These are phyloP conservation scores for Lipomyces kockii DNA, from an alignment of 805 yeast genomes.

Conservation along the genomic window DNA sequence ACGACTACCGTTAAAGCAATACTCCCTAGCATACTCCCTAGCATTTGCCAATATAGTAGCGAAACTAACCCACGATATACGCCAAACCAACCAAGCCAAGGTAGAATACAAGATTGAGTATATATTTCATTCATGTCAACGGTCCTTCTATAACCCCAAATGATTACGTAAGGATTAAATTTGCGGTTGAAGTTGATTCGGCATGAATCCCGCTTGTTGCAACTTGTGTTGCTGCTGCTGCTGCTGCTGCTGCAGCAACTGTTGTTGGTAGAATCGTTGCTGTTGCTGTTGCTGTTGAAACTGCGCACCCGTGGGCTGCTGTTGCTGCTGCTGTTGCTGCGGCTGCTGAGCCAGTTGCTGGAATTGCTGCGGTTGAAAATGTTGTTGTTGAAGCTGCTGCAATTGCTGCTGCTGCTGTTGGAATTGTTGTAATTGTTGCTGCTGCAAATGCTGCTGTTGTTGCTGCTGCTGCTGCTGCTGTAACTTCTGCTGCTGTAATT, in stretches of 20 bases:
- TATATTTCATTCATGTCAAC: neutral
- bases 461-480: constrained; percentile 38
- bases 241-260: constrained; percentile 6
- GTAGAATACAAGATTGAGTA: neutral
- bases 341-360: constrained; percentile 23
- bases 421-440: constrained; percentile 33
- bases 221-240: constrained; percentile 22
- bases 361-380: constrained; percentile 4
- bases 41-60: neutral
- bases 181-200: constrained; percentile 17
- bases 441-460: constrained; percentile 35
- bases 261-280: constrained; percentile 29
- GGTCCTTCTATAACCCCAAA: neutral
- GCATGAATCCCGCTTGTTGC: constrained; percentile 10
- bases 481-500: constrained; percentile 8
- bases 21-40: neutral
- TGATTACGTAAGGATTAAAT: neutral
- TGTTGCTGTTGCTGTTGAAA: constrained; percentile 23
- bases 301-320: constrained; percentile 19
- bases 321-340: constrained; percentile 22
- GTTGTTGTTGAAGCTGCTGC: constrained; percentile 19
- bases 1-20: neutral
- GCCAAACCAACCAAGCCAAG: neutral
- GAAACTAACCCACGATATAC: neutral
- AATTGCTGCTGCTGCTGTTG: constrained; percentile 37